Conservation (phyloP, 2,329 filamentous ascomycete genomes). For the Penicillium sp. region DNA sequence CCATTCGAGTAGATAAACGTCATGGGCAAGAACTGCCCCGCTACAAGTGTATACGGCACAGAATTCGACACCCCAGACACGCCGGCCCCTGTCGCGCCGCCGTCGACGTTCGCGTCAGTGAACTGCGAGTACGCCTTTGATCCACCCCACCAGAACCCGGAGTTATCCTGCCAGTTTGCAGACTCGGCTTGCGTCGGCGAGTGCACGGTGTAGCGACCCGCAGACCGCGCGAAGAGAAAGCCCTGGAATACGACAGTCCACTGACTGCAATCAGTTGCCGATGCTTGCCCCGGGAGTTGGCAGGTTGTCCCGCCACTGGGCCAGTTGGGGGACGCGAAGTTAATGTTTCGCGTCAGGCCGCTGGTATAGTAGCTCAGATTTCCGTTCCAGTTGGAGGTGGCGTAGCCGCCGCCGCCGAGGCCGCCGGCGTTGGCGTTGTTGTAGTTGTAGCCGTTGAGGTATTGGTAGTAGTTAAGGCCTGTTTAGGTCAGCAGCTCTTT, state of each 20-base stretch:
- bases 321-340: conserved; percentile 11
- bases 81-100: not conserved
- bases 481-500: not conserved
- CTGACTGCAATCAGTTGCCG: not conserved
- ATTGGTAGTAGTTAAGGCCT: conserved; percentile 15
- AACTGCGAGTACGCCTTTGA: conserved; percentile 1
- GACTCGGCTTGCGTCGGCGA: not conserved
- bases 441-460: conserved; percentile 16
- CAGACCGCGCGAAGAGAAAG: not conserved
- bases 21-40: conserved; percentile 10
- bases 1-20: conserved; percentile 15
- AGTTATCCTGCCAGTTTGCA: conserved; percentile 7
- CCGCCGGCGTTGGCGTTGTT: not conserved
- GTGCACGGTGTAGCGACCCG: not conserved
- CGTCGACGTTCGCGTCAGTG: conserved; percentile 5
- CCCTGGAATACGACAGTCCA: conserved; percentile 15
- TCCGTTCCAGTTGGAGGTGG: conserved; percentile 9
- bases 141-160: conserved; percentile 10
- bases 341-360: conserved; percentile 2
- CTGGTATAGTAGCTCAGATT: conserved; percentile 11
- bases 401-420: conserved; percentile 11
- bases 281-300: conserved; percentile 8
- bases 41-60: not conserved
- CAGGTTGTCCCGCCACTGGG: not conserved
- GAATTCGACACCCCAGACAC: not conserved